Conservation (phyloP, 768 basidiomycete genomes). For the Mycena filopes region DNA sequence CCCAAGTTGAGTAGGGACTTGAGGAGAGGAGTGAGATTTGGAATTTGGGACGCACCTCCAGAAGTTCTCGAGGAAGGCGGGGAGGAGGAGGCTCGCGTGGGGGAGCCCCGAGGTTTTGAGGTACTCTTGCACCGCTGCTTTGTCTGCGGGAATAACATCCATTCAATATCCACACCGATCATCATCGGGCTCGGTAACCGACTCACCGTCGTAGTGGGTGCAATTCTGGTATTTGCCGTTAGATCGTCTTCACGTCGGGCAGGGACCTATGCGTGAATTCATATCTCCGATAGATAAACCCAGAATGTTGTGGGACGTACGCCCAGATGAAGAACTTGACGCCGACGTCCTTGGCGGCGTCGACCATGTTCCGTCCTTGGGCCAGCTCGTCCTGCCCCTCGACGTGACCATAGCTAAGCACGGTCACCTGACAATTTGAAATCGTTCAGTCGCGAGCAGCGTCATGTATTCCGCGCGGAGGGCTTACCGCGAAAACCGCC, state of each 20-base stretch:
- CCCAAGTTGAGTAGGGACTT: no score
- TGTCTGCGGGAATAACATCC: no score
- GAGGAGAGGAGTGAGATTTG: no score
- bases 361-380: conserved; percentile 1
- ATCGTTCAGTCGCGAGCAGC: no score
- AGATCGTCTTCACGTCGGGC: background rate
- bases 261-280: background rate
- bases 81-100: background rate
- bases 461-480: no score
- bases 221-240: no score
- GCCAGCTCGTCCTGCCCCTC: background rate
- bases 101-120: background rate
- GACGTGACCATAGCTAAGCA: background rate
- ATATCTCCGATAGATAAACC: background rate
- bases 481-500: conserved; percentile 2
- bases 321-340: conserved; percentile 6
- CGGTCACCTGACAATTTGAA: background rate
- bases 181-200: no score
- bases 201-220: no score
- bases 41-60: background rate
- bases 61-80: background rate
- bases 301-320: background rate
- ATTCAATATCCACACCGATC: no score
- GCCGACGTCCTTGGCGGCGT: background rate
- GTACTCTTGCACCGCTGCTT: background rate